These are phyloP conservation scores for Lactifluus piperatus DNA, from an alignment of 768 basidiomycete species.

Conservation along the genomic window DNA sequence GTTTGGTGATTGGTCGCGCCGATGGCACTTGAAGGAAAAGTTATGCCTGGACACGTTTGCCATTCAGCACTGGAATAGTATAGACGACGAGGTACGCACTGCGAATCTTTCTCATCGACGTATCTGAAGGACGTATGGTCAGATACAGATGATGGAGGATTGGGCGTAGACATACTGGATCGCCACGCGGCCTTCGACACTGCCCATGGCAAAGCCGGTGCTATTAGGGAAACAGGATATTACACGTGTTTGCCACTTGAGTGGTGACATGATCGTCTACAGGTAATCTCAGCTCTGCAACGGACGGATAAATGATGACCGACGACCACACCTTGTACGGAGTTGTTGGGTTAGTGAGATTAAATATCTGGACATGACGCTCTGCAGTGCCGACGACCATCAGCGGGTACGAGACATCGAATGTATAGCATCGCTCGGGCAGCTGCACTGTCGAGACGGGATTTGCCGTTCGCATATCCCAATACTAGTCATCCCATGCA, in stretches of 20 bases:
- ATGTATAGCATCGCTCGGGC: conserved; percentile 85
- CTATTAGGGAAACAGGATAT: conserved; percentile 75
- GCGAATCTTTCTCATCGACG: conserved; percentile 73
- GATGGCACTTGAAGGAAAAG: conserved; percentile 52
- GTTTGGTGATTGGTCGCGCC: conserved; percentile 29
- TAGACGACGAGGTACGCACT: conserved; percentile 33
- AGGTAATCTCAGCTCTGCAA: neutral
- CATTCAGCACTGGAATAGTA: neutral
- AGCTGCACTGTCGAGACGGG: conserved; percentile 74
- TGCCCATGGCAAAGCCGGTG: conserved; percentile 77
- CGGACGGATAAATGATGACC: too few species aligned
- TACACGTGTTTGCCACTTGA: conserved; percentile 91
- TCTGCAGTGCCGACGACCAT: conserved; percentile 94
- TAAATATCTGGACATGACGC: conserved; percentile 83
- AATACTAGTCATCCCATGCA: conserved; percentile 52
- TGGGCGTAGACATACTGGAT: conserved; percentile 67
- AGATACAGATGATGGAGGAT: neutral
- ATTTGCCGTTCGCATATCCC: conserved; percentile 74
- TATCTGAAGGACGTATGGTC: conserved; percentile 41
- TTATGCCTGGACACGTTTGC: conserved; percentile 30
- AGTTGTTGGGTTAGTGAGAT: conserved; percentile 72
- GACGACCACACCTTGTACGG: conserved; percentile 54
- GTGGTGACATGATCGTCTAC: conserved; percentile 73
- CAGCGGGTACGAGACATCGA: conserved; percentile 73
- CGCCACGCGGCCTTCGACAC: conserved; percentile 86